Evolutionary conservation across 176 grass and related monocot species (phyloP).

Genomic region (Zea luxurians): DNA sequence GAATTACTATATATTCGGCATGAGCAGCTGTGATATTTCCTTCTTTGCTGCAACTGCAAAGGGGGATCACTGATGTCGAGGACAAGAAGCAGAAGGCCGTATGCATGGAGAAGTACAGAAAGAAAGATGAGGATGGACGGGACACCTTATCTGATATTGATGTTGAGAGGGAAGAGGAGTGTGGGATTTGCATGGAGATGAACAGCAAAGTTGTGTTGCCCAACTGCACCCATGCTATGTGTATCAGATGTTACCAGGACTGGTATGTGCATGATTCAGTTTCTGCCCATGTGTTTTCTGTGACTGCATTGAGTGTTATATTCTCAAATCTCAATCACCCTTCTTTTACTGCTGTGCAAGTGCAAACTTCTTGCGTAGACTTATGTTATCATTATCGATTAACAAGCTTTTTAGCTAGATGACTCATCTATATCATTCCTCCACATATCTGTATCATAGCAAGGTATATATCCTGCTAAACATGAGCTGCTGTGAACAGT

Average conservation of each 20-base stretch:
- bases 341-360: conserved; percentile 30
- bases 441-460: conserved; percentile 1
- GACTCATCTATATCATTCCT: neutral
- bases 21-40: conserved; percentile 83
- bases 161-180: conserved; percentile 87
- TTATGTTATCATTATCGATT: conserved; percentile 15
- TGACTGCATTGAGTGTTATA: conserved; percentile 19
- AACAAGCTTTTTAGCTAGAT: conserved; percentile 26
- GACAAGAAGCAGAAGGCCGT: conserved; percentile 67
- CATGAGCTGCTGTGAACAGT: neutral
- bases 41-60: conserved; percentile 87
- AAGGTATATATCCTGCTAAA: neutral
- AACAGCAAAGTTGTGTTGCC: conserved; percentile 84
- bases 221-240: conserved; percentile 77
- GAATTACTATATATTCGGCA: neutral
- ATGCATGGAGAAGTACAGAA: conserved; percentile 69
- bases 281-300: conserved; percentile 26
- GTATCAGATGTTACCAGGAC: conserved; percentile 67
- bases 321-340: neutral
- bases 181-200: conserved; percentile 81
- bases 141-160: conserved; percentile 67
- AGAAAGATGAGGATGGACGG: conserved; percentile 55
- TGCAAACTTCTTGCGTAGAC: conserved; percentile 11
- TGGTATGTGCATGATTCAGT: conserved; percentile 42
- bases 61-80: conserved; percentile 70